Base-by-base conservation (phyloP, 2,329 filamentous ascomycete genomes). In the Arthroderma sp. region DNA sequence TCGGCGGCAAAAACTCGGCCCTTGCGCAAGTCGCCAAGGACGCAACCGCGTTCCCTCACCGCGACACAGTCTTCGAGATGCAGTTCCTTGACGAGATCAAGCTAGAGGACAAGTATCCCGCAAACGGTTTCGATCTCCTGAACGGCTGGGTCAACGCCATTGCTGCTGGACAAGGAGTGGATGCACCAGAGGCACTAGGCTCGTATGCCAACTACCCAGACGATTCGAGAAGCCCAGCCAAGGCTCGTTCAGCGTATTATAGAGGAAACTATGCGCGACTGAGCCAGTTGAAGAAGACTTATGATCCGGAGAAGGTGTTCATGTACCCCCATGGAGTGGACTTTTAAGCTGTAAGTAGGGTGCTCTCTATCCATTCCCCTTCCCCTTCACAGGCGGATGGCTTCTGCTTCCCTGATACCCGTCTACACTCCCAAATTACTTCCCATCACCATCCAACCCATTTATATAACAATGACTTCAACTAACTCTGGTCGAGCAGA, bases 151-250 rank as follows among this genome's bases (percentile, higher is more conserved):
- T 79, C 36, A 68, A 76, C 54, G 48, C 58, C 7, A 63, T 53
- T 29, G 66, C 76, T 33, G 55, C 57, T 32, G 11, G 22, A 15
- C n/a, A 34, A 32, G 53, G 53, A 41, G 28, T 41, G 39, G 39
- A 4, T 58, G 63, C 2, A 52, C 58, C 2, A 55, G 60, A 6
- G 61, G 61, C 0, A 57, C 32, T 65, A 39, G 72, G 70, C 11
- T 71, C 72, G 2, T 80, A 80, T 56, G 68, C 75, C 1, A 76
- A 75, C 2, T 80, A 80, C 49, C 69, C 79, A 2, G 74, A 78
- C 52, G 65, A 66, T 3, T 57, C 55, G 6, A 55, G 76, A 27
- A 28, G 32, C 6, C 8, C 38, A 10, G 52, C 47, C 1, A 50
- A 57, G 40, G 64, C 66, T n/a, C 70, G 73, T 51, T 51, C 60